phyloP scores from a whole-genome alignment of 495 filamentous ascomycete species.

The Annulohypoxylon bovei region DNA sequence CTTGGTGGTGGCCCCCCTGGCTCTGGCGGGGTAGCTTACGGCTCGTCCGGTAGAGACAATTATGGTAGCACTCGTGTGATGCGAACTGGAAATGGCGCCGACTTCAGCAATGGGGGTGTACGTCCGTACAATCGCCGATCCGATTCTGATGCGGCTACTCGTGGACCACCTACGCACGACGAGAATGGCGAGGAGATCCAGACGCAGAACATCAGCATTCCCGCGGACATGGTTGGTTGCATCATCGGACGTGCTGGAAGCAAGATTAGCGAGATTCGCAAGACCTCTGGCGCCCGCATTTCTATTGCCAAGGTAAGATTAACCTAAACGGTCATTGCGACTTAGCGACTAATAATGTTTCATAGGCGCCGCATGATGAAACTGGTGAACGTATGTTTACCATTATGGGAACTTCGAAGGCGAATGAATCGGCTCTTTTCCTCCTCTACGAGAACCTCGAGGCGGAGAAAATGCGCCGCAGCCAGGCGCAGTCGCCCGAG shows the following conservation, averaged over 20 bases:
- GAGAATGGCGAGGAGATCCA: conserved; percentile 98
- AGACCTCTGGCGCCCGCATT: conserved; percentile 94
- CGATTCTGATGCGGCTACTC: conserved; percentile 78
- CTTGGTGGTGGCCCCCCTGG: conserved; percentile 45
- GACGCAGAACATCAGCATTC: conserved; percentile 99
- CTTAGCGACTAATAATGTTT: conserved; percentile 17
- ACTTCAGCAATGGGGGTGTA: conserved; percentile 85
- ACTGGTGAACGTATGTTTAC: conserved; percentile 99
- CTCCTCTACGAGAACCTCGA: conserved; percentile 98
- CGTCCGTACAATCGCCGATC: conserved; percentile 78
- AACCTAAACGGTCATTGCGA: neutral
- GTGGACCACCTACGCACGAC: conserved; percentile 80
- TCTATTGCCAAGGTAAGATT: conserved; percentile 85
- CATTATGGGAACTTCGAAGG: conserved; percentile 90
- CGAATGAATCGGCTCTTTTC: conserved; percentile 95
- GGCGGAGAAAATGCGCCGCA: conserved; percentile 96
- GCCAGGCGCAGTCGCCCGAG: conserved; percentile 72
- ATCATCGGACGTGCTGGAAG: conserved; percentile 94
- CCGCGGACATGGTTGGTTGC: conserved; percentile 98
- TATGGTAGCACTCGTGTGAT: conserved; percentile 76
- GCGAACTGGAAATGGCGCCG: conserved; percentile 96
- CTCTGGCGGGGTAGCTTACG: conserved; percentile 51
- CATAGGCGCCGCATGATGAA: conserved; percentile 89
- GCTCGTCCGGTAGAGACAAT: conserved; percentile 53
- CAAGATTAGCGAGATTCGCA: conserved; percentile 98